phyloP scores from a whole-genome alignment of 2,329 filamentous ascomycete species.

The Teratosphaeria nubilosa region DNA sequence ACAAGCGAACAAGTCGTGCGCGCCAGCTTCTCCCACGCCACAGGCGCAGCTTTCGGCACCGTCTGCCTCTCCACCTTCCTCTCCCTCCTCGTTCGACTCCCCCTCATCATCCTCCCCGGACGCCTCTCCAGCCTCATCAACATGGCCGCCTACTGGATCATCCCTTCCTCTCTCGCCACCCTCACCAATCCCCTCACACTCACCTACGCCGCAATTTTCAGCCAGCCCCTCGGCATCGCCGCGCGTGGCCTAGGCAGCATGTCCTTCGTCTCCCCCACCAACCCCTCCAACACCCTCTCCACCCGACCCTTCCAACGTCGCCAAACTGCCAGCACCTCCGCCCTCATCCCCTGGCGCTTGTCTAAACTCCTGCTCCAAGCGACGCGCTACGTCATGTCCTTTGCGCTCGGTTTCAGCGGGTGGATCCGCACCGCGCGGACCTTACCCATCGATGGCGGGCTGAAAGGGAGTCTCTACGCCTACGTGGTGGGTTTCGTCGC shows the following conservation, averaged over 20 bases:
- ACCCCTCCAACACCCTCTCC: conserved; percentile 58
- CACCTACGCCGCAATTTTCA: conserved; percentile 90
- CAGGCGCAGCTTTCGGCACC: conserved; percentile 81
- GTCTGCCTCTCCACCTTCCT: conserved; percentile 82
- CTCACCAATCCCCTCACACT: conserved; percentile 86
- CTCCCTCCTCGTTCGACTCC: conserved; percentile 69
- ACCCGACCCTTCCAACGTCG: conserved; percentile 21
- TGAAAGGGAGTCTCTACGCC: conserved; percentile 77
- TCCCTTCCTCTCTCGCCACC: conserved; percentile 75
- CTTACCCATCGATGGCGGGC: conserved; percentile 48
- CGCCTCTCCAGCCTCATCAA: conserved; percentile 60
- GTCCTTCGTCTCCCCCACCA: conserved; percentile 63
- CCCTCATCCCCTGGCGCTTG: conserved; percentile 76
- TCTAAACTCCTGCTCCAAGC: conserved; percentile 87
- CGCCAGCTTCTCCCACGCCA: conserved; percentile 71
- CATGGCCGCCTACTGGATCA: conserved; percentile 65
- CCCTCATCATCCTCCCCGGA: conserved; percentile 71
- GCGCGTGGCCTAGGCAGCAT: conserved; percentile 73
- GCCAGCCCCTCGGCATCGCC: conserved; percentile 66
- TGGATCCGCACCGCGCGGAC: conserved; percentile 89
- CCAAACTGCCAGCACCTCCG: conserved; percentile 22
- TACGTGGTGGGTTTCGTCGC: conserved; percentile 90
- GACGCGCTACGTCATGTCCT: conserved; percentile 81
- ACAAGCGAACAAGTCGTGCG: conserved; percentile 71
- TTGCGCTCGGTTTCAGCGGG: conserved; percentile 83